Conservation (phyloP, 306 rosid species). For the Castanea mollissima region DNA sequence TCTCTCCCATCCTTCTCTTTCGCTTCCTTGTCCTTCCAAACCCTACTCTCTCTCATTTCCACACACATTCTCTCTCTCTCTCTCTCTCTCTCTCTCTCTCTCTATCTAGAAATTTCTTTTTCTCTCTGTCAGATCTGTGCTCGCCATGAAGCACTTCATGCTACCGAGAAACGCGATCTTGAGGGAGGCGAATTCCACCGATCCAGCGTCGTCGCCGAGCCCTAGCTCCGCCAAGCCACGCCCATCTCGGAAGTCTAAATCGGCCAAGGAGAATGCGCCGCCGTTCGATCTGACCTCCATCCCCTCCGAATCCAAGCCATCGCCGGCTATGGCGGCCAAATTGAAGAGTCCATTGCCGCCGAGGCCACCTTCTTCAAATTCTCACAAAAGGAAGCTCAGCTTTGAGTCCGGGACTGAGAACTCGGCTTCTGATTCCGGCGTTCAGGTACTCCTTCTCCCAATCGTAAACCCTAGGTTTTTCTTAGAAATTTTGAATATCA, state of each 20-base stretch:
- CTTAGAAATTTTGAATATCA: not conserved
- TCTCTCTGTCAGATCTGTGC: conserved; percentile 13
- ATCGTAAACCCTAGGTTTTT: not conserved
- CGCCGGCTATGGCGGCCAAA: conserved; percentile 50
- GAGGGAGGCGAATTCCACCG: conserved; percentile 49
- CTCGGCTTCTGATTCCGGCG: conserved; percentile 79
- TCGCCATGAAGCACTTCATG: conserved; percentile 70
- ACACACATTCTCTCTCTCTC: not conserved
- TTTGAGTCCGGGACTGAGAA: conserved; percentile 49
- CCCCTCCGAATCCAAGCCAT: conserved; percentile 43
- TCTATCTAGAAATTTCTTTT: not conserved
- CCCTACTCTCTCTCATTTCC: conserved; percentile 1
- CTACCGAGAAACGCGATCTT: conserved; percentile 60
- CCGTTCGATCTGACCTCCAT: conserved; percentile 60
- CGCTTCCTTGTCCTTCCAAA: conserved; percentile 32
- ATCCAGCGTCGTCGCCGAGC: conserved; percentile 50
- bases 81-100: not conserved
- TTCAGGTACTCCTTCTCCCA: conserved; percentile 47
- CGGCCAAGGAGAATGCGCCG: conserved; percentile 76
- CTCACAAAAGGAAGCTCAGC: conserved; percentile 88
- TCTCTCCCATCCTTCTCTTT: conserved; percentile 21
- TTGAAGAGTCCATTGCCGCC: conserved; percentile 81
- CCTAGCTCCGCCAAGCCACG: conserved; percentile 51
- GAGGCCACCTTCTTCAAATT: conserved; percentile 79
- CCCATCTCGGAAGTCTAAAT: conserved; percentile 54